Evolutionary conservation across 2,329 filamentous ascomycete genomes (phyloP).

Genomic region (Sporothrix euskadiensis): DNA sequence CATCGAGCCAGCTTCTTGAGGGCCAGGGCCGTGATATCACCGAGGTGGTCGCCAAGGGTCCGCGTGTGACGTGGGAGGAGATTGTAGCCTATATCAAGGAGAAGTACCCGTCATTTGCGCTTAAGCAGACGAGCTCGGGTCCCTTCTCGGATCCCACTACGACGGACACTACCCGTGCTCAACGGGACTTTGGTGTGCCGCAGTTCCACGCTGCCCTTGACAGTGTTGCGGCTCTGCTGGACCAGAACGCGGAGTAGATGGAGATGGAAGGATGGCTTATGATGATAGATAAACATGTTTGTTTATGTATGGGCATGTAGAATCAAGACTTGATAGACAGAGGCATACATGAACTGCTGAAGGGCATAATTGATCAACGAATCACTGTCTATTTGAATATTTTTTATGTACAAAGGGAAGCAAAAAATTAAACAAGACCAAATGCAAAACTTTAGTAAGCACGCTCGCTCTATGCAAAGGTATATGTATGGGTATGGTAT

Average conservation of each 20-base stretch:
- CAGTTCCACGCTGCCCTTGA: neutral
- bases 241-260: neutral
- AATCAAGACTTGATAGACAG: neutral
- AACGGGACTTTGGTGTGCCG: neutral
- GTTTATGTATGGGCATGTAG: neutral
- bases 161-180: neutral
- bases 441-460: neutral
- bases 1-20: neutral
- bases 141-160: neutral
- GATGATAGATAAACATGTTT: neutral
- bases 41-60: constrained; percentile 2
- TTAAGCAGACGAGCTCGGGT: neutral
- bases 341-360: neutral
- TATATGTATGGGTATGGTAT: neutral
- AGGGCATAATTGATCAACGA: neutral
- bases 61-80: neutral
- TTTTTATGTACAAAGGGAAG: neutral
- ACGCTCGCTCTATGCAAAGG: constrained; percentile 5
- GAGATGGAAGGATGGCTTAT: neutral
- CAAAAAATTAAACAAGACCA: neutral
- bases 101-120: neutral
- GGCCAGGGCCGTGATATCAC: neutral
- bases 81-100: neutral
- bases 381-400: neutral
- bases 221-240: neutral